These are phyloP conservation scores for Ramalina peruviana DNA, from an alignment of 495 filamentous ascomycete genomes.

Conservation along the genomic window DNA sequence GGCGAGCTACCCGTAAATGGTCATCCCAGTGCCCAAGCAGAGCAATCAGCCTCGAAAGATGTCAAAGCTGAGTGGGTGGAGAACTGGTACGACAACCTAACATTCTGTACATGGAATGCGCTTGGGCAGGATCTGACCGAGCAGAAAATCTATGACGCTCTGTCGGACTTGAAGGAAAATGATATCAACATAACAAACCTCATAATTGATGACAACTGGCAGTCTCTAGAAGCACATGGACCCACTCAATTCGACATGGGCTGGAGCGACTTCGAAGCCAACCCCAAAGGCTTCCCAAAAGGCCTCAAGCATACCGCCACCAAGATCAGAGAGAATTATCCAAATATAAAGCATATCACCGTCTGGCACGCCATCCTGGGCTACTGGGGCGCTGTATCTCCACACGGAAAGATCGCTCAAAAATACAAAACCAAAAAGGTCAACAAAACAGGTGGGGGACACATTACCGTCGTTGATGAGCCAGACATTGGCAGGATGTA, in stretches of 20 bases:
- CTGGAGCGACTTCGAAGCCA: constrained; percentile 70
- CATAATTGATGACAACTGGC: constrained; percentile 97
- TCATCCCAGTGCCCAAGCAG: constrained; percentile 24
- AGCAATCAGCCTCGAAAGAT: constrained; percentile 32
- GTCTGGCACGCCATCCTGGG: constrained; percentile 93
- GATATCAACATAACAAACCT: constrained; percentile 65
- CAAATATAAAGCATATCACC: constrained; percentile 66
- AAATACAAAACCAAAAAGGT: constrained; percentile 68
- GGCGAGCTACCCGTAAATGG: constrained; percentile 20
- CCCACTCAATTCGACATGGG: constrained; percentile 35
- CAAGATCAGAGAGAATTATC: constrained; percentile 53
- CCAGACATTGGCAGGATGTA: constrained; percentile 66
- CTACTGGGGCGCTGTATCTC: constrained; percentile 85
- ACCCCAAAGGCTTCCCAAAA: constrained; percentile 61
- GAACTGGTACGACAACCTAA: constrained; percentile 77
- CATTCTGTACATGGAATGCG: constrained; percentile 86
- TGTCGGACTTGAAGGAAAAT: constrained; percentile 54
- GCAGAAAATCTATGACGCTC: constrained; percentile 59
- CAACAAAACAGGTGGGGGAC: constrained; percentile 36
- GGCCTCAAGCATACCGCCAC: constrained; percentile 58
- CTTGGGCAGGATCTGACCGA: constrained; percentile 72
- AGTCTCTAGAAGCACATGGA: constrained; percentile 53
- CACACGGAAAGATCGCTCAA: constrained; percentile 53
- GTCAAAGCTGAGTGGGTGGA: constrained; percentile 58
- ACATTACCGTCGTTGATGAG: constrained; percentile 59